A percentile compares a stretch with the other conserved stretches of the same genome.
These are phyloP conservation scores for Dendrobium huoshanense DNA, from an alignment of 106 monocot genomes.

Conservation along the genomic window DNA sequence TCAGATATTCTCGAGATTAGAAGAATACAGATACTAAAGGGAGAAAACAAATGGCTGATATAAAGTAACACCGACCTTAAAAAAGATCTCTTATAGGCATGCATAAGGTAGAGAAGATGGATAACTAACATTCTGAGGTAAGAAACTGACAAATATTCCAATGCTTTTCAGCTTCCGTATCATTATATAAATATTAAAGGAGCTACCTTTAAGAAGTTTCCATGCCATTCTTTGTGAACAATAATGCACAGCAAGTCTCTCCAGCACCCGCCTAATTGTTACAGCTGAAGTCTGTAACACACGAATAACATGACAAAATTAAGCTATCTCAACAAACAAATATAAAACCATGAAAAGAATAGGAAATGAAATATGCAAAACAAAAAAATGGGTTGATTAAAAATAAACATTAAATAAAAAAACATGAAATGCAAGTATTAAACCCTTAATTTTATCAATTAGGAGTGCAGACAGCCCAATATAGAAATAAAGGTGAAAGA, in stretches of 20 bases:
- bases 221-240: slow-evolving; percentile 92
- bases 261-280: slow-evolving; percentile 73
- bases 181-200: background rate
- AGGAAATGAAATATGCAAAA: background rate
- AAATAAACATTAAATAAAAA: background rate
- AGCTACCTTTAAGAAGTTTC: slow-evolving; percentile 95
- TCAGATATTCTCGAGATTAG: background rate
- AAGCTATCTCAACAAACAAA: background rate
- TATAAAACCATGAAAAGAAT: background rate
- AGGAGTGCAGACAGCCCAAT: background rate
- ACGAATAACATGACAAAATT: background rate
- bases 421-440: background rate
- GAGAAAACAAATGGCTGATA: too few species aligned
- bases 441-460: background rate
- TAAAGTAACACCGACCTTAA: too few species aligned
- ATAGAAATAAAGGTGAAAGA: too few species aligned
- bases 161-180: too few species aligned
- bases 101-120: too few species aligned
- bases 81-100: too few species aligned
- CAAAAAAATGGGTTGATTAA: background rate
- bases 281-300: slow-evolving; percentile 61
- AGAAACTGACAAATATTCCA: too few species aligned
- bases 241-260: slow-evolving; percentile 72
- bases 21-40: too few species aligned
- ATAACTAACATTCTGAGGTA: too few species aligned